These are phyloP conservation scores for Patellaria atrata DNA, from an alignment of 495 filamentous ascomycete genomes.

Conservation along the genomic window DNA sequence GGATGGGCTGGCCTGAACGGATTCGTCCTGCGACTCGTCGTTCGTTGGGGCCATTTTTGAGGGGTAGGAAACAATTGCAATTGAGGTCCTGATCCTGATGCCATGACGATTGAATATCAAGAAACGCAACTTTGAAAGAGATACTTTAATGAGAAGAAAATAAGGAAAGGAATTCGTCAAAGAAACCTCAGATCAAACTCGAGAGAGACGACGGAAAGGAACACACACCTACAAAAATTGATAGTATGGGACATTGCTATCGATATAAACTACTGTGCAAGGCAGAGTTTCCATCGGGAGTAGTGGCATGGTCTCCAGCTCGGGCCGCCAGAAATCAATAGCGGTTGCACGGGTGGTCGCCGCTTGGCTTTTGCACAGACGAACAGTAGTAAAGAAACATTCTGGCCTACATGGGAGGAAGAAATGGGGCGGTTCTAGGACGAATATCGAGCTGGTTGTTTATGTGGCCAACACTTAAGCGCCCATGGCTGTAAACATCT, in stretches of 20 bases:
- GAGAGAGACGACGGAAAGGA: slow-evolving; percentile 2
- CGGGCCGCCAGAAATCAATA: slow-evolving; percentile 16
- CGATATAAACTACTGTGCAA: neutral
- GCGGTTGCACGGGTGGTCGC: slow-evolving; percentile 20
- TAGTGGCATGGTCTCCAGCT: neutral
- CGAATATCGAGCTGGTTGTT: no score
- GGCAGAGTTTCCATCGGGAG: neutral
- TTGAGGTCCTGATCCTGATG: slow-evolving; percentile 23
- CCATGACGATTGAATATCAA: slow-evolving; percentile 17
- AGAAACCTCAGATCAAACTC: slow-evolving; percentile 1
- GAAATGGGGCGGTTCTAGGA: no score
- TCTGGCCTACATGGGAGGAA: no score
- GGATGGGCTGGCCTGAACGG: slow-evolving; percentile 23
- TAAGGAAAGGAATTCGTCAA: no score
- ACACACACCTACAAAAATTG: slow-evolving; percentile 3
- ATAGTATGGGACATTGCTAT: slow-evolving; percentile 4
- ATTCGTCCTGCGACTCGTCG: slow-evolving; percentile 14
- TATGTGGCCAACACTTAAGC: no score
- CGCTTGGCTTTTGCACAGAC: no score
- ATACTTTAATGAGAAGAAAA: slow-evolving; percentile 1
- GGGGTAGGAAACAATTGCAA: slow-evolving; percentile 44
- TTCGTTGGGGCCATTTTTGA: slow-evolving; percentile 18
- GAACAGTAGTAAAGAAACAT: no score
- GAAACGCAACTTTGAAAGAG: slow-evolving; percentile 1
- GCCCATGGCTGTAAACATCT: no score